Base-by-base conservation (phyloP, 2,329 filamentous ascomycete species). In the Xylariaceae sp. region DNA sequence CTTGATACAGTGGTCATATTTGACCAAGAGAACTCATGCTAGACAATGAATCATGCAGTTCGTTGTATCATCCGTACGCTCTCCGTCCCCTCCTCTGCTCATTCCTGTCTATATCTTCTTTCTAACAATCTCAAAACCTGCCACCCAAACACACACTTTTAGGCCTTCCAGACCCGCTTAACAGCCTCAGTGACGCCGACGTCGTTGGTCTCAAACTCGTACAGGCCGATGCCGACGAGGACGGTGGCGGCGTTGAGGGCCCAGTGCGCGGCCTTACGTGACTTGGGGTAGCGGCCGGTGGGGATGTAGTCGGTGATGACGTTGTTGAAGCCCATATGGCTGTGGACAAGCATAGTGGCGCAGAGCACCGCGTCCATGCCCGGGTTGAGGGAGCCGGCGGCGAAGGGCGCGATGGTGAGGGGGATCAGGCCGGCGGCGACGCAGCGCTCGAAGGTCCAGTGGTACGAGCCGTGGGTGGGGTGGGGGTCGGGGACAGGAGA, bases 121-220 rank as follows among this genome's bases (percentile, higher is more conserved):
- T 26, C n/a, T n/a, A n/a, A n/a, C 36, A 2, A 12, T 6, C 12
- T 30, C 29, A 13, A 13, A n/a, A 17, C 19, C 19, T 19, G 9
- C 30, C 19, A 4, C 29, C 35, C 17, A 8, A 3, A 30, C 28
- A 13, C 8, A 11, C 29, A n/a, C n/a, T 2, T 32, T 33, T 71
- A 88, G 59, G 93, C 91, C 60, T 77, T 87, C 93, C 93, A 98
- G 49, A 97, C 73, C 62, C 86, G 80, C 77, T 86, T 89, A 53
- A 96, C 76, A 24, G 83, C 85, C 76, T 95, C 91, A 8, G 89
- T 95, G 45, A 98, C 66, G 52, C 93, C 93, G 39, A 98, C 89
- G 55, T 98, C 93, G 62, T 96, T 97, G 24, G 93, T 98, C 82
- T 98, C 93, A 59, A 97, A 97, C 68, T 97, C 91, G 71, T 98